Conservation (phyloP, 495 filamentous ascomycete species). For the Patellaria atrata region DNA sequence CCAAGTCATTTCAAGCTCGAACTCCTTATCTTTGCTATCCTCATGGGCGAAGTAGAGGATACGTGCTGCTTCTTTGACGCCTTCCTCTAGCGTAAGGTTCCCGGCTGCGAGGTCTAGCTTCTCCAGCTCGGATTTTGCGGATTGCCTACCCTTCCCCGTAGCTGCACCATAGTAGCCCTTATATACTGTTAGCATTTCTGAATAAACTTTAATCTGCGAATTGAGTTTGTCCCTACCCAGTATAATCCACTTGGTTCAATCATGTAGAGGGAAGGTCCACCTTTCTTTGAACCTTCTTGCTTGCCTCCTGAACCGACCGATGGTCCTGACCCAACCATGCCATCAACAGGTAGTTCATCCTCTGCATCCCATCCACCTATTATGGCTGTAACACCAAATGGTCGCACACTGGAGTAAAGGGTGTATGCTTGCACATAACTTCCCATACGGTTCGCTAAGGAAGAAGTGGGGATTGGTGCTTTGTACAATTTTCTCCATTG, state of each 20-base stretch:
- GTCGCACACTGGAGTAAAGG: conserved; percentile 86
- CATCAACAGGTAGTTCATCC: conserved; percentile 64
- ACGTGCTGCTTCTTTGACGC: conserved; percentile 86
- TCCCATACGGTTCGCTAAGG: conserved; percentile 80
- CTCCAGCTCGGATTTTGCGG: conserved; percentile 93
- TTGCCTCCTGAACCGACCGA: conserved; percentile 67
- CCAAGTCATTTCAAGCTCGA: conserved; percentile 99
- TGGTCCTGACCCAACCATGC: conserved; percentile 71
- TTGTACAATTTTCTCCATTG: conserved; percentile 83
- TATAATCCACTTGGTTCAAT: conserved; percentile 93
- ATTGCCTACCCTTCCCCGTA: conserved; percentile 89
- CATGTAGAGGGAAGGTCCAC: conserved; percentile 92
- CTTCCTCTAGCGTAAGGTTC: conserved; percentile 65
- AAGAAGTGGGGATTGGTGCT: conserved; percentile 70
- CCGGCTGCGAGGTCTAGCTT: conserved; percentile 78
- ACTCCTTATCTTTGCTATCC: conserved; percentile 96
- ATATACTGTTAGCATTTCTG: conserved; percentile 13
- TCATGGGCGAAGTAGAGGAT: conserved; percentile 96
- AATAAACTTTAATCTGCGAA: neutral
- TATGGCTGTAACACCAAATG: conserved; percentile 92
- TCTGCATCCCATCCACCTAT: conserved; percentile 86
- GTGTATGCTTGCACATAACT: conserved; percentile 95
- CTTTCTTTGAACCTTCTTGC: conserved; percentile 55
- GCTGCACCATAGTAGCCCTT: conserved; percentile 94
- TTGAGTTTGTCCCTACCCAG: conserved; percentile 50